phyloP scores from a whole-genome alignment of 768 basidiomycete species.

The Rhizopogon roseolus region DNA sequence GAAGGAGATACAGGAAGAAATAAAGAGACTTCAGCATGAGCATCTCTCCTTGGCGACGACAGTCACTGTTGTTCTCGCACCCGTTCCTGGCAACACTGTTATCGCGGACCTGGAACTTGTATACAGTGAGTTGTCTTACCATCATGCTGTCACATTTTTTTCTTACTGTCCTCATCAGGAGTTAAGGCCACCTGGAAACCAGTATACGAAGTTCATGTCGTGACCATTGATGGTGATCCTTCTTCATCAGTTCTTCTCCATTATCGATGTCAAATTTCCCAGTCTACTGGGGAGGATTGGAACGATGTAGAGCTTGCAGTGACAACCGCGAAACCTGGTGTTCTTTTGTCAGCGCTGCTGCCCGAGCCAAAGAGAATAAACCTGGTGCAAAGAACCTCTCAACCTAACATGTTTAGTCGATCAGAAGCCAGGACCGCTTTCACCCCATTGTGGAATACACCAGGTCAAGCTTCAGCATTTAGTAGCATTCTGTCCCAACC shows the following conservation, averaged over 20 bases:
- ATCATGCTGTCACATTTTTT: background rate
- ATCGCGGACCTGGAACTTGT: conserved; percentile 12
- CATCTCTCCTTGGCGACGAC: background rate
- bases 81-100: background rate
- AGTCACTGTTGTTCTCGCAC: conserved; percentile 8
- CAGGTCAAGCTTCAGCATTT: background rate
- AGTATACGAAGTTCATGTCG: conserved; percentile 13
- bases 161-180: conserved; percentile 1
- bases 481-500: background rate
- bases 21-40: background rate
- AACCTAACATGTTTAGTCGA: background rate
- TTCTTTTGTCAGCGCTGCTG: conserved; percentile 14
- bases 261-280: conserved; percentile 24
- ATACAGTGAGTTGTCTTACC: conserved; percentile 9
- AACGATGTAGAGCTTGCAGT: conserved; percentile 18
- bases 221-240: conserved; percentile 8
- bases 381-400: conserved; percentile 1
- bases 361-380: conserved; percentile 16
- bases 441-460: background rate
- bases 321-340: conserved; percentile 18
- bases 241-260: conserved; percentile 14
- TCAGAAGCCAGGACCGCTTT: too few relatives aligned
- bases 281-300: conserved; percentile 28
- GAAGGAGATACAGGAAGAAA: conserved; percentile 11
- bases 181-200: conserved; percentile 17